Conservation (phyloP, 192 early-diverging fungal genomes). For the Chytriomyces hyalinus region DNA sequence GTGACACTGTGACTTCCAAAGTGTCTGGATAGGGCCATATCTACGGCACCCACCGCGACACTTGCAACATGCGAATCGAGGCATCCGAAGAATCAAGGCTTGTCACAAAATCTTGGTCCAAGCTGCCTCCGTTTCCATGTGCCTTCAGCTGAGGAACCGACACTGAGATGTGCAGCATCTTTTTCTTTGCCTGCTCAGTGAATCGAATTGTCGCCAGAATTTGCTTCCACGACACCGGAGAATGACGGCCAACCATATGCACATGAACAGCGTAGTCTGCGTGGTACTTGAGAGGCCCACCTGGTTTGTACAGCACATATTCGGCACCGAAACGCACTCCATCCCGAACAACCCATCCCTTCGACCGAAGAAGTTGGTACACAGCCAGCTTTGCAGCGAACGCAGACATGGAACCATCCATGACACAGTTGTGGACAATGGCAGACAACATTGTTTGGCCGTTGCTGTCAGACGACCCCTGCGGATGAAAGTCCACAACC, state of each 20-base stretch:
- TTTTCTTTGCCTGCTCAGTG: constrained; percentile 18
- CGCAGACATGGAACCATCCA: not conserved
- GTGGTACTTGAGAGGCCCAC: constrained; percentile 11
- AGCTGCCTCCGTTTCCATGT: too few species aligned
- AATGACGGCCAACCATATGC: not conserved
- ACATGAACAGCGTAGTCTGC: constrained; percentile 17
- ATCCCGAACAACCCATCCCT: constrained; percentile 22
- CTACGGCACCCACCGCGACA: too few species aligned
- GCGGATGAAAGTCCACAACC: not conserved
- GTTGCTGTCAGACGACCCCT: not conserved
- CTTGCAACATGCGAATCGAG: too few species aligned
- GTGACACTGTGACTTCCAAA: too few species aligned
- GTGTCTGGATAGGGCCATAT: too few species aligned
- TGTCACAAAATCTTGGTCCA: too few species aligned
- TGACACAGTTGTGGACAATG: not conserved
- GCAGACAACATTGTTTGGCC: not conserved
- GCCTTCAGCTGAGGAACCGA: too few species aligned
- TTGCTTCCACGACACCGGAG: not conserved
- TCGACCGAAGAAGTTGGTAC: not conserved
- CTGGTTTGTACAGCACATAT: constrained; percentile 15
- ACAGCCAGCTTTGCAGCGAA: not conserved
- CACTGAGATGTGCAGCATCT: not conserved
- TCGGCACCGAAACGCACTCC: constrained; percentile 13
- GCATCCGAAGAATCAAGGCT: too few species aligned
- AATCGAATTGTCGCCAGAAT: constrained; percentile 3